These are phyloP conservation scores for Saprolegnia parasitica DNA, from an alignment of 352 stramenopile genomes.

Conservation along the genomic window DNA sequence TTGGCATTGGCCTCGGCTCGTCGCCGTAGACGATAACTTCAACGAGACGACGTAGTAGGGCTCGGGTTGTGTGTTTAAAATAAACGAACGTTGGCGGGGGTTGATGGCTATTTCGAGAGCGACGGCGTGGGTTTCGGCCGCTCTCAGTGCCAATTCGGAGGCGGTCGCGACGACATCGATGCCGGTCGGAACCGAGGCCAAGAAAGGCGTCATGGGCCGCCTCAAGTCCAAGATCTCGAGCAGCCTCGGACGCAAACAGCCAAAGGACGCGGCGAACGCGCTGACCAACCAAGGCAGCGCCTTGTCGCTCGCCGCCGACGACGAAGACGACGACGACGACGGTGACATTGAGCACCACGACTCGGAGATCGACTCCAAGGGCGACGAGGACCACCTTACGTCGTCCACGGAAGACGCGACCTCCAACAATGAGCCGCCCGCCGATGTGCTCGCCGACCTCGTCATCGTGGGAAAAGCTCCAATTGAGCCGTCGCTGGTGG, in stretches of 20 bases:
- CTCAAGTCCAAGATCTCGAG: constrained; percentile 29
- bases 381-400: neutral
- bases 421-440: constrained; percentile 20
- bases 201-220: constrained; percentile 27
- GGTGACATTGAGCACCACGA: constrained; percentile 8
- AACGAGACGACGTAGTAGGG: too few species aligned
- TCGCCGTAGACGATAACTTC: neutral
- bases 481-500: neutral
- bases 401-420: constrained; percentile 17
- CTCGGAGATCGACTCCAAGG: constrained; percentile 2
- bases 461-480: constrained; percentile 24
- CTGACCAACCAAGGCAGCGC: constrained; percentile 23
- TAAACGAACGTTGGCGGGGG: neutral
- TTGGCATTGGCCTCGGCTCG: neutral
- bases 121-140: neutral
- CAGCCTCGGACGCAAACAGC: constrained; percentile 3
- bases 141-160: neutral
- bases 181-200: neutral
- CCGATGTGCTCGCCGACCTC: constrained; percentile 8
- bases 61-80: neutral
- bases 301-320: neutral
- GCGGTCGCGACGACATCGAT: neutral
- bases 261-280: neutral
- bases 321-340: constrained; percentile 1
- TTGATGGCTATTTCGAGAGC: neutral